These are phyloP conservation scores for Phytophthora sansomeana DNA, from an alignment of 352 stramenopile species.

Conservation along the genomic window DNA sequence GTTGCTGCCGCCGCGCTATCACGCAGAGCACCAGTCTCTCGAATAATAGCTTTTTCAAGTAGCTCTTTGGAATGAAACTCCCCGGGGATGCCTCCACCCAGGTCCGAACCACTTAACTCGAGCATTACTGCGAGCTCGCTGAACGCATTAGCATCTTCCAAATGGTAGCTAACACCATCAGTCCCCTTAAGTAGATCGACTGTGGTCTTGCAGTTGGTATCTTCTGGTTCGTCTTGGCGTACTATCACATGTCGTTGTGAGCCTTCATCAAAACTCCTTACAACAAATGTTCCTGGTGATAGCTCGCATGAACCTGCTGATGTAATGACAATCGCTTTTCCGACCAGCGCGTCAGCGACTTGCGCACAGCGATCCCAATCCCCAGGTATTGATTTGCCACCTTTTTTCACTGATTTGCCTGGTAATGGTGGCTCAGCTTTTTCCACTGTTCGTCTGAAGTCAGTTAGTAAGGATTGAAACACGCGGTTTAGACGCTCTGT, in stretches of 20 bases:
- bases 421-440: not conserved
- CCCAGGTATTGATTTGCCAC: constrained; percentile 14
- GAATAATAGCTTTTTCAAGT: constrained; percentile 47
- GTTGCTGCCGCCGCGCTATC: not conserved
- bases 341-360: constrained; percentile 40
- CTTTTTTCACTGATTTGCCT: constrained; percentile 23
- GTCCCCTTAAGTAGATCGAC: constrained; percentile 36
- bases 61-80: constrained; percentile 51
- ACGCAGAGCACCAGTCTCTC: constrained; percentile 30
- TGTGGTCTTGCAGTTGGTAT: constrained; percentile 3
- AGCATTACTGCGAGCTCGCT: constrained; percentile 46
- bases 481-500: constrained; percentile 29
- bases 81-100: constrained; percentile 28
- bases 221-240: not conserved
- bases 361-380: constrained; percentile 24
- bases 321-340: constrained; percentile 39
- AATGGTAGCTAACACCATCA: constrained; percentile 35
- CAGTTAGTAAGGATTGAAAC: constrained; percentile 46
- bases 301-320: constrained; percentile 16
- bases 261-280: constrained; percentile 32
- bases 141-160: constrained; percentile 30
- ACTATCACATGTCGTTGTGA: constrained; percentile 30
- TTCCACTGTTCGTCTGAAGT: constrained; percentile 24
- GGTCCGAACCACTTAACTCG: constrained; percentile 36
- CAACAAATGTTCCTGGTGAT: constrained; percentile 20